These are phyloP conservation scores for Tranzscheliella williamsii DNA, from an alignment of 1,284 basidiomycete genomes.

Conservation along the genomic window DNA sequence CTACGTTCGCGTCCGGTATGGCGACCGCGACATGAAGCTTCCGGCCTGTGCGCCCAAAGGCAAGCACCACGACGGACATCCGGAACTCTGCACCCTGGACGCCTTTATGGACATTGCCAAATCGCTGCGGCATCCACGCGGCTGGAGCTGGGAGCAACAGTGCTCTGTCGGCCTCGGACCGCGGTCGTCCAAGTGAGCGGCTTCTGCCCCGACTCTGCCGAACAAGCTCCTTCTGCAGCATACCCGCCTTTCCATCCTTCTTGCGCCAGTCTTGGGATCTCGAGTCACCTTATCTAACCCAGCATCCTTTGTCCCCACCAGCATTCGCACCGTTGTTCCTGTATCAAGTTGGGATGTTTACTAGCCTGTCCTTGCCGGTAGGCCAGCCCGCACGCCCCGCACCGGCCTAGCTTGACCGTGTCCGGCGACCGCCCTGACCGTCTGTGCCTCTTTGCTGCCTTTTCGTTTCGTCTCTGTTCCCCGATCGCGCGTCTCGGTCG, in stretches of 20 bases:
- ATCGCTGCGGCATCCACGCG: slow-evolving; percentile 45
- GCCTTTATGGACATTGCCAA: slow-evolving; percentile 66
- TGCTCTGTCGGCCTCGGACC: slow-evolving; percentile 40
- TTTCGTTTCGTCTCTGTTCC: neutral
- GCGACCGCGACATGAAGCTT: slow-evolving; percentile 71
- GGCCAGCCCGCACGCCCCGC: too few species aligned
- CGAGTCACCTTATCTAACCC: too few species aligned
- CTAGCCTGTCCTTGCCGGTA: too few species aligned
- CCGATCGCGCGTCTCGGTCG: neutral
- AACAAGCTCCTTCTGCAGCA: too few species aligned
- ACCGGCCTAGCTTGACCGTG: too few species aligned
- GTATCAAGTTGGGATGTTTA: too few species aligned
- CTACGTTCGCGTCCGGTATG: slow-evolving; percentile 74
- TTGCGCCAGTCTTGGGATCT: too few species aligned
- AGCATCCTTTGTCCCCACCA: too few species aligned
- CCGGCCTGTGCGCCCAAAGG: slow-evolving; percentile 72
- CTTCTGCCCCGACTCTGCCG: too few species aligned
- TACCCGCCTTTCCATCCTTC: too few species aligned
- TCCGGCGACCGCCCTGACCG: too few species aligned
- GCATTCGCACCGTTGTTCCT: too few species aligned
- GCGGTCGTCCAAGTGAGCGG: slow-evolving; percentile 33
- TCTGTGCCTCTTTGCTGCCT: neutral
- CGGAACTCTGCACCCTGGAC: slow-evolving; percentile 75
- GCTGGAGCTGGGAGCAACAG: slow-evolving; percentile 47
- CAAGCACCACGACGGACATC: slow-evolving; percentile 72